Evolutionary conservation across 2,329 filamentous ascomycete genomes (phyloP).

Genomic region (Talaromyces marneffei): DNA sequence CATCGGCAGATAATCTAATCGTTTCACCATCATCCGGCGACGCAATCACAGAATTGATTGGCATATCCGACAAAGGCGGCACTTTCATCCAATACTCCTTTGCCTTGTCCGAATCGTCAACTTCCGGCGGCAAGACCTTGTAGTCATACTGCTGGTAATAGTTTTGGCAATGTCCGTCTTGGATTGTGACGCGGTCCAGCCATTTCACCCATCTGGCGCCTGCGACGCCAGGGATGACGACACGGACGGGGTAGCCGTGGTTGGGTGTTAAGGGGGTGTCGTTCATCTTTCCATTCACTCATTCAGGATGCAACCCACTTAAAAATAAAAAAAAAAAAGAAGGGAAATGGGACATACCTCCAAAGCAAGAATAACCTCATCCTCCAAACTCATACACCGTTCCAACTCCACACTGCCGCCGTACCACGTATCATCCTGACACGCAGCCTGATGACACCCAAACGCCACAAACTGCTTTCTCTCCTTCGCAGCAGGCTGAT

Average conservation of each 20-base stretch:
- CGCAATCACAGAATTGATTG: slow-evolving; percentile 51
- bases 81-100: slow-evolving; percentile 48
- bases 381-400: slow-evolving; percentile 39
- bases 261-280: slow-evolving; percentile 41
- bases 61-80: slow-evolving; percentile 51
- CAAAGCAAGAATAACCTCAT: slow-evolving; percentile 45
- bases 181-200: slow-evolving; percentile 50
- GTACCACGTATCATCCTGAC: slow-evolving; percentile 55
- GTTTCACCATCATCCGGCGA: slow-evolving; percentile 43
- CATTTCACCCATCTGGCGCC: slow-evolving; percentile 54
- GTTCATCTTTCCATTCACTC: slow-evolving; percentile 40
- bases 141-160: slow-evolving; percentile 57
- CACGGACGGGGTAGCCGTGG: slow-evolving; percentile 50
- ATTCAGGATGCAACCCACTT: neutral
- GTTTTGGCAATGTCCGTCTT: slow-evolving; percentile 47
- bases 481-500: slow-evolving; percentile 15
- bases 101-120: slow-evolving; percentile 44
- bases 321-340: no score
- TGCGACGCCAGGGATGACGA: slow-evolving; percentile 49
- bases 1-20: slow-evolving; percentile 26
- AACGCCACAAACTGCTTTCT: slow-evolving; percentile 49
- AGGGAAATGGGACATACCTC: slow-evolving; percentile 31
- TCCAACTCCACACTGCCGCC: slow-evolving; percentile 50
- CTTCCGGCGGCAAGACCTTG: slow-evolving; percentile 53
- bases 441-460: slow-evolving; percentile 48